phyloP scores from a whole-genome alignment of 176 grass and related monocot species.

The Canna indica region DNA sequence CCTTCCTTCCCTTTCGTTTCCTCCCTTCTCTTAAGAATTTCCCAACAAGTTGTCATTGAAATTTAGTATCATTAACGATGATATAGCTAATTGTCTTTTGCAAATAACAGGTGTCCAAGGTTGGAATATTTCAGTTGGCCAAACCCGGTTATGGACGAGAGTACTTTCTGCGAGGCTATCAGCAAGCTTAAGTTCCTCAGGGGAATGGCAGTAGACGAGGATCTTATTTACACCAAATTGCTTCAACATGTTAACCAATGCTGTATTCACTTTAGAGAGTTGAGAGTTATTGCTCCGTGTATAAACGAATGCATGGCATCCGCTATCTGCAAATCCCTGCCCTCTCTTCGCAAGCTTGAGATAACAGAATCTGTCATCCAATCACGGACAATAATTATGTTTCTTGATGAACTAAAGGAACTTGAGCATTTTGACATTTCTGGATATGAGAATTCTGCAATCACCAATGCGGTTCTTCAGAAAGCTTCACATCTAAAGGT shows the following conservation, averaged over 20 bases:
- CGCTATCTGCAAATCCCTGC: conserved; percentile 41
- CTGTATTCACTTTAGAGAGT: conserved; percentile 33
- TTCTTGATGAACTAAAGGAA: conserved; percentile 47
- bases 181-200: conserved; percentile 33
- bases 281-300: conserved; percentile 39
- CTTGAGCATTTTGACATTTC: conserved; percentile 63
- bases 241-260: conserved; percentile 37
- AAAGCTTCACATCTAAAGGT: conserved; percentile 48
- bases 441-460: conserved; percentile 41
- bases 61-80: too few species aligned
- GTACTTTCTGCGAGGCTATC: conserved; percentile 31
- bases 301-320: conserved; percentile 49
- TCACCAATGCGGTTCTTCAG: conserved; percentile 33
- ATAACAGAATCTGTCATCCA: conserved; percentile 40
- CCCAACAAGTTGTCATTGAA: too few species aligned
- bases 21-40: too few species aligned
- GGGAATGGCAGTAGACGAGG: conserved; percentile 60
- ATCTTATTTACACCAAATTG: conserved; percentile 29
- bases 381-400: conserved; percentile 29
- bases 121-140: conserved; percentile 49
- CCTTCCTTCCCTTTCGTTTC: neutral
- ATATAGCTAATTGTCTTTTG: neutral
- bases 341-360: conserved; percentile 47
- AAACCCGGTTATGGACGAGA: conserved; percentile 24
- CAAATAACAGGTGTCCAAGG: conserved; percentile 28